phyloP scores from a whole-genome alignment of 208 protist genomes.

The Wallacemonas sp. region DNA sequence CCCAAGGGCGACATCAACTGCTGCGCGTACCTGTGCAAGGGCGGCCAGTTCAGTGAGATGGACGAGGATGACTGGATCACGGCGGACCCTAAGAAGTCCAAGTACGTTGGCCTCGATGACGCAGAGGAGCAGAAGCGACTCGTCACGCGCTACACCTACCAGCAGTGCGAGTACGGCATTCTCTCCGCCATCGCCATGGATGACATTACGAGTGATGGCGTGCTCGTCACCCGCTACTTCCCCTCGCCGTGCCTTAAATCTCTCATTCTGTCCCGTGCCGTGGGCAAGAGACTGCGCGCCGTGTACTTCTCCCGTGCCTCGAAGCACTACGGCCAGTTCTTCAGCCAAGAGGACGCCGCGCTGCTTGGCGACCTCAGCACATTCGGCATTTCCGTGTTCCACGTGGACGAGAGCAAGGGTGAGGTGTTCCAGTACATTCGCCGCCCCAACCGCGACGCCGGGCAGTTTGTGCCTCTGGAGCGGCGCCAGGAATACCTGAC shows the following conservation, averaged over 20 bases:
- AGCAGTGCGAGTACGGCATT: slow-evolving; percentile 91
- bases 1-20: slow-evolving; percentile 72
- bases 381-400: slow-evolving; percentile 89
- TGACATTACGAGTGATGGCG: slow-evolving; percentile 92
- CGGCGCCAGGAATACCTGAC: slow-evolving; percentile 84
- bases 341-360: slow-evolving; percentile 89
- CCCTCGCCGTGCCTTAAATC: slow-evolving; percentile 91
- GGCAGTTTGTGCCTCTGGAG: slow-evolving; percentile 87
- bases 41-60: slow-evolving; percentile 88
- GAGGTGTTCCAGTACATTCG: slow-evolving; percentile 90
- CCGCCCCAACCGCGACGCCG: slow-evolving; percentile 69
- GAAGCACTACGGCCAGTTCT: slow-evolving; percentile 83
- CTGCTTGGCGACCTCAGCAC: slow-evolving; percentile 86
- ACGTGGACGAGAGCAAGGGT: slow-evolving; percentile 76
- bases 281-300: slow-evolving; percentile 78
- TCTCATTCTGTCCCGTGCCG: slow-evolving; percentile 82
- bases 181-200: slow-evolving; percentile 86
- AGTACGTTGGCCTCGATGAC: slow-evolving; percentile 70
- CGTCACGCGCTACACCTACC: slow-evolving; percentile 76
- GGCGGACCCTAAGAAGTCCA: slow-evolving; percentile 61
- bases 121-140: slow-evolving; percentile 73
- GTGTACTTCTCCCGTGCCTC: slow-evolving; percentile 87
- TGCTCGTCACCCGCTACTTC: slow-evolving; percentile 91
- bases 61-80: slow-evolving; percentile 84
- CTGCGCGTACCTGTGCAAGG: slow-evolving; percentile 88